A percentile compares a stretch with the other conserved stretches of the same genome.
Evolutionary conservation across 2,329 filamentous ascomycete species (phyloP).

Genomic region (Colletotrichum siamense): DNA sequence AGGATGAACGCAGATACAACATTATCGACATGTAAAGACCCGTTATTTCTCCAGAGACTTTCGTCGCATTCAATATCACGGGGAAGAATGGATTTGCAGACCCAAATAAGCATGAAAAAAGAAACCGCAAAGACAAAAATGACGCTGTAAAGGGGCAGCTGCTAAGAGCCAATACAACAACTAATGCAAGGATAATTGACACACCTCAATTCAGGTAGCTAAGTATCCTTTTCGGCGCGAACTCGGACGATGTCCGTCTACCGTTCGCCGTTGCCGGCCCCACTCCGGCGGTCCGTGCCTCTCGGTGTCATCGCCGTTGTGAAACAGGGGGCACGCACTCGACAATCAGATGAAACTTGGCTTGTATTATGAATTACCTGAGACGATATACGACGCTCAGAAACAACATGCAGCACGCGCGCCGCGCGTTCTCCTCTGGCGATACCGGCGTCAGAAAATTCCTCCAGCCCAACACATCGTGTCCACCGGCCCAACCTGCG

Average conservation of each 20-base stretch:
- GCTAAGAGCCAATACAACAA: too few species aligned
- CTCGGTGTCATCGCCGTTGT: not conserved
- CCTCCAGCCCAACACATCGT: not conserved
- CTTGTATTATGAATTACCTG: not conserved
- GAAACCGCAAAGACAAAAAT: too few species aligned
- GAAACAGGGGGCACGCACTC: not conserved
- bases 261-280: not conserved
- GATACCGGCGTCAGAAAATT: not conserved
- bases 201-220: too few species aligned
- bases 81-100: too few species aligned
- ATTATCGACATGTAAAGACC: too few species aligned
- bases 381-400: not conserved
- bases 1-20: too few species aligned
- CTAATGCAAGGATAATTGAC: too few species aligned
- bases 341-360: slow-evolving; percentile 8
- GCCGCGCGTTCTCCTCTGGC: not conserved
- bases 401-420: not conserved
- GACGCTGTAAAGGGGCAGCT: too few species aligned
- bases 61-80: too few species aligned
- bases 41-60: too few species aligned
- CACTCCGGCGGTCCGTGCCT: not conserved
- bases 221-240: not conserved
- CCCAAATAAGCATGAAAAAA: too few species aligned
- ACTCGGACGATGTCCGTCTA: not conserved
- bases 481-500: not conserved